A percentile compares a stretch with the other conserved stretches of the same genome.
These are phyloP conservation scores for Xylaria sp. DNA, from an alignment of 2,329 filamentous ascomycete species.

Conservation along the genomic window DNA sequence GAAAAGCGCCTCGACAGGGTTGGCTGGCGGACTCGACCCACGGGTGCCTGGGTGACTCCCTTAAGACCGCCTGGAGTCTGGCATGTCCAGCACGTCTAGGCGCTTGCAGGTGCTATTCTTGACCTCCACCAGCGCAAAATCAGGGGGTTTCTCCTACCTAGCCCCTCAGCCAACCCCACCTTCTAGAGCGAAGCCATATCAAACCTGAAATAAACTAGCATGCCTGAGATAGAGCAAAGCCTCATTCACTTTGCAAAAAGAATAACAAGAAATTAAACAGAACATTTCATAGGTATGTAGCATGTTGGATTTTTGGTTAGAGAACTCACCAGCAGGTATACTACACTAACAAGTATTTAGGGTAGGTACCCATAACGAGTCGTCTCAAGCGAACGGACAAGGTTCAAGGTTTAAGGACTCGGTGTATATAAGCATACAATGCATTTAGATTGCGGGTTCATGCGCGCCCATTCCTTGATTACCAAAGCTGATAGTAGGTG, in stretches of 20 bases:
- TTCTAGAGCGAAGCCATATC: neutral
- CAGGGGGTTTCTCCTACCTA: constrained; percentile 2
- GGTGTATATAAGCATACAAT: neutral
- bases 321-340: no score
- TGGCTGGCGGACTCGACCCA: constrained; percentile 13
- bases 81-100: neutral
- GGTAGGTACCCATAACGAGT: neutral
- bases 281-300: neutral
- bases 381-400: neutral
- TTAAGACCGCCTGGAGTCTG: constrained; percentile 4
- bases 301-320: neutral
- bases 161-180: constrained; percentile 26
- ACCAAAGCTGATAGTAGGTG: neutral
- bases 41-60: constrained; percentile 28
- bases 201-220: neutral
- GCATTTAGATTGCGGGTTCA: constrained; percentile 27
- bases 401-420: constrained; percentile 5
- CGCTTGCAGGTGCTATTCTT: constrained; percentile 13
- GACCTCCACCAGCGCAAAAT: constrained; percentile 5
- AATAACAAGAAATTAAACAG: constrained; percentile 12
- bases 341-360: neutral
- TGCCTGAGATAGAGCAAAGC: neutral
- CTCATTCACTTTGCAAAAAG: neutral
- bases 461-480: constrained; percentile 19
- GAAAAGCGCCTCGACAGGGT: constrained; percentile 20